Evolutionary conservation across 805 yeast species (phyloP).

Genomic region (Vanderwaltozyma polyspora): DNA sequence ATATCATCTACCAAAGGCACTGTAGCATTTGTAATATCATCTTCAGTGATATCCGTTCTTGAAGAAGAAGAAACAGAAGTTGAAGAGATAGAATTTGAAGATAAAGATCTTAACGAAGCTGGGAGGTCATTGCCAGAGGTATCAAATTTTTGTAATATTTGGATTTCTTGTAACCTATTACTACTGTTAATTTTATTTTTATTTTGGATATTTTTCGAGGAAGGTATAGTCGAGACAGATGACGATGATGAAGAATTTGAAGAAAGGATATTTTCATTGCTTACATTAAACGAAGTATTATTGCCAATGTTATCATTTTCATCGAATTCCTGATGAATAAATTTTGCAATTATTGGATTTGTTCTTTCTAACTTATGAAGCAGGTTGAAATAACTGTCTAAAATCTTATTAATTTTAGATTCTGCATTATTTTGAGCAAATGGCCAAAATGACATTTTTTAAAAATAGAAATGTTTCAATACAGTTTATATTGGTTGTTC

Average conservation of each 20-base stretch:
- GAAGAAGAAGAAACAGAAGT: no score
- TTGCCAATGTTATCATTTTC: background rate
- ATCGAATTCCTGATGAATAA: background rate
- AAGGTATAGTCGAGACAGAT: background rate
- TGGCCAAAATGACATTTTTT: slow-evolving; percentile 35
- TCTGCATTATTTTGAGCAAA: slow-evolving; percentile 30
- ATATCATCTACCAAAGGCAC: background rate
- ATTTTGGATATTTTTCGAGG: background rate
- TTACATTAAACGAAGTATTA: background rate
- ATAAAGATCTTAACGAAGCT: background rate
- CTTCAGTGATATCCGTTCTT: background rate
- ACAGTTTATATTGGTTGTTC: background rate
- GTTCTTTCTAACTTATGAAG: slow-evolving; percentile 18
- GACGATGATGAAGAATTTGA: background rate
- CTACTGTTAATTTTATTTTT: background rate
- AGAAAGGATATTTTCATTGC: background rate
- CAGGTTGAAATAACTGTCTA: slow-evolving; percentile 31
- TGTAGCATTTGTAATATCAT: background rate
- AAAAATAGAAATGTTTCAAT: background rate
- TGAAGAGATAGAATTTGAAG: background rate
- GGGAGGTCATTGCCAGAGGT: background rate
- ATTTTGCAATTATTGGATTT: slow-evolving; percentile 9
- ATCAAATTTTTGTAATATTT: background rate
- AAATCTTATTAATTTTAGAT: slow-evolving; percentile 29
- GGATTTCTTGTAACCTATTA: background rate